Base-by-base conservation (phyloP, 139 green algal species). In the Deuterostichococcus epilithicus region DNA sequence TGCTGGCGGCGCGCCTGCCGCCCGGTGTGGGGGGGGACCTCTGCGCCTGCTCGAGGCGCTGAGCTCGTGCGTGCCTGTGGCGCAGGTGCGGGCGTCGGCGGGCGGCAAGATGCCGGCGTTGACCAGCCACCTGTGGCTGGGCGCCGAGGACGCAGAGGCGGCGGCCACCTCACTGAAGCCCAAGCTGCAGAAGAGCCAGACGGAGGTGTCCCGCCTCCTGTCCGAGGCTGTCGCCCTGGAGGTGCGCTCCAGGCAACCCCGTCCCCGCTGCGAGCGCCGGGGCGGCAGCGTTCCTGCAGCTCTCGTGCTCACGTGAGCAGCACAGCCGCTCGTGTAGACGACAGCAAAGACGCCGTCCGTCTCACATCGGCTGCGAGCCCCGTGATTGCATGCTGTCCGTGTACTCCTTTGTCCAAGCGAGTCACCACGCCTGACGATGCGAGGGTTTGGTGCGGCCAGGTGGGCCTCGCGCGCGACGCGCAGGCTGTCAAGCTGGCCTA, bases 61-160 rank as follows among this genome's bases (percentile, higher is more conserved):
- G 75, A 23, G 58, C 72, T 8, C 78, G 87, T 39, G 34, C 68
- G 25, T 77, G 35, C 69, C 58, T 32, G 33, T 18, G 34, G 30
- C 45, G 23, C 13, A 18, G 68, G 13, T 52, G 45, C 36, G 28
- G 37, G 44, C 45, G 4, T 26, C 22, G 72, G 30, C 44, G 0
- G 32, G 5, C 10, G 45, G 37, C 36, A 58, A 52, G 30, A 25
- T 58, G 45, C 28, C 44, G 15, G 18, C 38, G 67, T 39, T 72
- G 76, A 73, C 70, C 34, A 8, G 38, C 74, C 90, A 92, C 85
- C 76, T 96, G 73, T 98, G 92, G 94, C 84, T 97, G 68, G 86
- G 88, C 0, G 28, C 70, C 35, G 89, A 95, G n/a, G 93, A 97
- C 78, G 83, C 77, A 1, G 81, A 90, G 58, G 90, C 86, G 3